Evolutionary conservation across 1,139 yeast genomes (phyloP).

Genomic region (Blastobotrys arbuscula): DNA sequence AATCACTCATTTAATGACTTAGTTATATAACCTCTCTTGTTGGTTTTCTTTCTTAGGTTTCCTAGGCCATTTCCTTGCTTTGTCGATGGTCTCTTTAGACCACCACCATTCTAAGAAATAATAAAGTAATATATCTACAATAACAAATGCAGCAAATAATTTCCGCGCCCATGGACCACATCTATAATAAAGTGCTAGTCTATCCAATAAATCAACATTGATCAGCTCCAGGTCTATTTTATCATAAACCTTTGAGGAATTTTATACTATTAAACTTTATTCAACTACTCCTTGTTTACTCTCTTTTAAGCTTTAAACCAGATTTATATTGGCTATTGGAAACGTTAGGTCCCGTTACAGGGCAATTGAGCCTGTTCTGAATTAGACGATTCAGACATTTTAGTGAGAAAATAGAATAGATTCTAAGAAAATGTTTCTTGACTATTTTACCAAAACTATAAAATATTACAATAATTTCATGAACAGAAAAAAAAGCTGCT

Average conservation of each 20-base stretch:
- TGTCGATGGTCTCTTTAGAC: constrained; percentile 65
- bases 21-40: background rate
- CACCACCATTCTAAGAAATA: constrained; percentile 60
- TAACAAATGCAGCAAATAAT: constrained; percentile 67
- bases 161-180: constrained; percentile 85
- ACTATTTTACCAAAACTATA: too few relatives aligned
- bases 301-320: too few relatives aligned
- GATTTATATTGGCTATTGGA: too few relatives aligned
- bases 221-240: constrained; percentile 40
- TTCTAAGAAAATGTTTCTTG: too few relatives aligned
- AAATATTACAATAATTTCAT: too few relatives aligned
- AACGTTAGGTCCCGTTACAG: too few relatives aligned
- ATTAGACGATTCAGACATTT: too few relatives aligned
- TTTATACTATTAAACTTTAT: too few relatives aligned
- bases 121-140: constrained; percentile 68
- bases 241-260: constrained; percentile 68
- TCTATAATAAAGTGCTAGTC: constrained; percentile 58
- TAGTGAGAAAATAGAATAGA: too few relatives aligned
- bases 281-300: too few relatives aligned
- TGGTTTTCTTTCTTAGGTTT: constrained; percentile 35
- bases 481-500: too few relatives aligned
- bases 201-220: constrained; percentile 46
- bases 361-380: too few relatives aligned
- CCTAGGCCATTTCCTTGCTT: constrained; percentile 72
- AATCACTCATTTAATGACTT: constrained; percentile 8